These are phyloP conservation scores for Nyssa sinensis DNA, from an alignment of 148 eudicot species.

Conservation along the genomic window DNA sequence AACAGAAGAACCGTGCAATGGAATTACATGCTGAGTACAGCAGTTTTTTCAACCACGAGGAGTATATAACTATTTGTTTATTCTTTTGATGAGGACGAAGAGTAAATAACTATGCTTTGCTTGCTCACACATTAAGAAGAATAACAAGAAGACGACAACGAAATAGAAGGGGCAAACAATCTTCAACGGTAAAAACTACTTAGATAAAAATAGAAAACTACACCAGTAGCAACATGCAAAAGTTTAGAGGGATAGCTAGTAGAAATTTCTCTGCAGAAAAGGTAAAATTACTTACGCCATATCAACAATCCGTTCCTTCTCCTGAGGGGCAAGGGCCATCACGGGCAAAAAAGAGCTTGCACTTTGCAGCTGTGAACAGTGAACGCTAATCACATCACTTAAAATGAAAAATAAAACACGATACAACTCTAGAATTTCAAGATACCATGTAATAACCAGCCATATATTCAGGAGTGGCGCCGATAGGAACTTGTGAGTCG, in stretches of 20 bases:
- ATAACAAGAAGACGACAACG: no score
- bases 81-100: background rate
- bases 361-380: constrained; percentile 70
- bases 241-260: background rate
- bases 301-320: constrained; percentile 79
- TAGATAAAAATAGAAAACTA: background rate
- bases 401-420: background rate
- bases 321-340: constrained; percentile 94
- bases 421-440: background rate
- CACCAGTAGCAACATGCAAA: background rate
- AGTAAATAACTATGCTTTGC: background rate
- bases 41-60: no score
- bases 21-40: background rate
- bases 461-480: constrained; percentile 97
- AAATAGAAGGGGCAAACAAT: no score
- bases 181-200: background rate
- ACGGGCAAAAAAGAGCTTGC: constrained; percentile 92
- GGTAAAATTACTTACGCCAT: constrained; percentile 70
- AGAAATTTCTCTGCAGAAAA: background rate
- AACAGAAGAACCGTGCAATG: background rate
- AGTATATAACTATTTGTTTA: no score
- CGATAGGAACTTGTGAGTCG: constrained; percentile 95
- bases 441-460: constrained; percentile 96
- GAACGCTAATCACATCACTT: constrained; percentile 12
- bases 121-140: background rate